Percentiles rank a stretch among this genome's conserved stretches.
These are phyloP conservation scores for Yamadazyma mexicana DNA, from an alignment of 1,139 yeast genomes.

Conservation along the genomic window DNA sequence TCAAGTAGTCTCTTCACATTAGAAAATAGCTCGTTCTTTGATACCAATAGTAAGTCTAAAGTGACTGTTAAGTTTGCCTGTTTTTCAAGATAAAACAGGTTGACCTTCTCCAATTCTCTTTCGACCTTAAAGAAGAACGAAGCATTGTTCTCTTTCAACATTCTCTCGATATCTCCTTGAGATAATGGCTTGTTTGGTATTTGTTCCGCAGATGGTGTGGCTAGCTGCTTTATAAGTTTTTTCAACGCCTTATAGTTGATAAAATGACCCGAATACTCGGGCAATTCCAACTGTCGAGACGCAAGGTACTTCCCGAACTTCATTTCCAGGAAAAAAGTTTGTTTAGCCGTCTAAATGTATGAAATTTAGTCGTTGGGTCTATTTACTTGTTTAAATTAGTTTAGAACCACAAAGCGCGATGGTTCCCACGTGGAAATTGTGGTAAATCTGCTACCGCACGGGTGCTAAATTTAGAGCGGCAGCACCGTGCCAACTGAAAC, in stretches of 20 bases:
- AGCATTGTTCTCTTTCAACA: slow-evolving; percentile 87
- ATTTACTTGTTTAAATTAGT: neutral
- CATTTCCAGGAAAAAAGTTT: slow-evolving; percentile 42
- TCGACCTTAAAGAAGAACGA: slow-evolving; percentile 90
- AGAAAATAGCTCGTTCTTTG: slow-evolving; percentile 59
- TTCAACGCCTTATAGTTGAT: slow-evolving; percentile 92
- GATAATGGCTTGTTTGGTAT: slow-evolving; percentile 17
- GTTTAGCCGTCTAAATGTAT: no score
- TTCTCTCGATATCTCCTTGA: slow-evolving; percentile 47
- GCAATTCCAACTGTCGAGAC: slow-evolving; percentile 88
- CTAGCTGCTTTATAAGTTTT: slow-evolving; percentile 70
- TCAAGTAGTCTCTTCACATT: slow-evolving; percentile 33
- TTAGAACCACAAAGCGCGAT: neutral
- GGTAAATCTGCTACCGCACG: neutral
- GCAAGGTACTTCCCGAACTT: slow-evolving; percentile 96
- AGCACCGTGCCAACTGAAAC: no score
- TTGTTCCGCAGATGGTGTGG: slow-evolving; percentile 36
- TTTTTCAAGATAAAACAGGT: slow-evolving; percentile 82
- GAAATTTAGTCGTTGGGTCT: neutral
- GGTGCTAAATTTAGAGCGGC: no score
- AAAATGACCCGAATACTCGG: slow-evolving; percentile 91
- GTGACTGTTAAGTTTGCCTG: slow-evolving; percentile 83
- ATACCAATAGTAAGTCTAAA: slow-evolving; percentile 71
- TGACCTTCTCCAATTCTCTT: slow-evolving; percentile 92
- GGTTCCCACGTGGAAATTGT: slow-evolving; percentile 3